Base-by-base conservation (phyloP, 805 yeast genomes). In the Lipomyces oligophaga region DNA sequence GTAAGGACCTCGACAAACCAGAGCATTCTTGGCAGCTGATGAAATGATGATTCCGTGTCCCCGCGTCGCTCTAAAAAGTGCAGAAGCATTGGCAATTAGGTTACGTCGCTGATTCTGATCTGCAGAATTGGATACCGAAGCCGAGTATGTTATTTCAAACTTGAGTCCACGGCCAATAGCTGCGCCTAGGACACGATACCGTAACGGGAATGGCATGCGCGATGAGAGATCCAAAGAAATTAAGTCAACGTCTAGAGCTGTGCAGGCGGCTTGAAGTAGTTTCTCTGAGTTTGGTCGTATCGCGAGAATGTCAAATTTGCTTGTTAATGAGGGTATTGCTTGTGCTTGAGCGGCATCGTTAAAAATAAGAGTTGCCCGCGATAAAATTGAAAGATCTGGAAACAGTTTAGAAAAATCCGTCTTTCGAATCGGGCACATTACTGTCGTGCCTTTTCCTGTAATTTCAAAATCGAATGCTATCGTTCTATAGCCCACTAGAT, bases 91-190 rank as follows among this genome's bases (percentile, higher is more conserved):
- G 27, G 80, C 73, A 32, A 89, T 79, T 52, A 84, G 79, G 43
- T 77, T 78, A 33, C 81, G 73, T 52, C 90, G 72, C 16, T 72
- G 63, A 43, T 34, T 52, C 20, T 41, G 11, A 30, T 59, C 60
- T 28, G 34, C 19, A 43, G 42, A 22, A 21, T 52, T 8, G 31
- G 55, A 42, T n/a, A n/a, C n/a, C 34, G 80, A 71, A 26, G 77
- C 70, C 5, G 76, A 63, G 65, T 90, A 90, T 37, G 78, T 74
- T 6, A 93, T 74, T 62, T 93, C 98, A 54, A 93, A 76, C 55
- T 79, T 79, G 21, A 87, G 76, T 1, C 97, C 97, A 41, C 87
- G 76, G 16, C 81, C 82, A 3, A 85, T 72, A 1, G 95, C 96
- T 34, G 87, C 79, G 34, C 96, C 84, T 6, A 87, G 73, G 1